Evolutionary conservation across 345 rosid species (phyloP), one percentile per base, ranked within the genome.

Genomic region (Murraya paniculata): DNA sequence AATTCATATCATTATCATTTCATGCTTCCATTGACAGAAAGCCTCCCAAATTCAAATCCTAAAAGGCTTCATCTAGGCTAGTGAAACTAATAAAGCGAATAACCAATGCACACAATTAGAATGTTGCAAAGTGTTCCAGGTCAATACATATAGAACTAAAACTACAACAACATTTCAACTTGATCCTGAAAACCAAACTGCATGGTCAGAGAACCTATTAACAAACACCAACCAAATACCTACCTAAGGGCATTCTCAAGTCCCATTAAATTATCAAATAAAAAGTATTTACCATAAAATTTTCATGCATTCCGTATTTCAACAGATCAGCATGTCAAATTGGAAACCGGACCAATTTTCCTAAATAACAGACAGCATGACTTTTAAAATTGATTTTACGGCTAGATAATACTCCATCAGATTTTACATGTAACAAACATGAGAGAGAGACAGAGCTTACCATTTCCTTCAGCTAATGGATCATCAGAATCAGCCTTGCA

Each of bases 401-500:
- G 27, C 39, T 53, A 45, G 5, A 48, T 35, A 38, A 11, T 24
- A 50, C 25, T 35, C 56, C 55, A 64, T 76, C 64, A 24, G n/a
- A 27, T n/a, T 76, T 65, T 24, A 56, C 24, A 56, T 2, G 38
- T 35, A 25, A 76, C 2, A 57, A 45, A 13, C 18, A 28, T 7
- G 35, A 0, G 22, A 64, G 19, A 74, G 19, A 18, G 28, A 45
- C 22, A 28, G 39, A 56, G 71, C 33, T 78, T 85, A 91, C 96
- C 92, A 57, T 84, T 89, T 80, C 91, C 93, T 86, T 87, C 91
- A 0, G 84, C 74, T 83, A 83, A 81, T 16, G 83, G 86, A 66
- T 83, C 91, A 9, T 86, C 89, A 14, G 91, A 85, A 66, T 90
- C 91, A 67, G 92, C 91, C 81, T 91, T 91, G 90, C 93, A 90